Evolutionary conservation across 2,329 filamentous ascomycete genomes (phyloP).

Genomic region (Verticillium isaacii): DNA sequence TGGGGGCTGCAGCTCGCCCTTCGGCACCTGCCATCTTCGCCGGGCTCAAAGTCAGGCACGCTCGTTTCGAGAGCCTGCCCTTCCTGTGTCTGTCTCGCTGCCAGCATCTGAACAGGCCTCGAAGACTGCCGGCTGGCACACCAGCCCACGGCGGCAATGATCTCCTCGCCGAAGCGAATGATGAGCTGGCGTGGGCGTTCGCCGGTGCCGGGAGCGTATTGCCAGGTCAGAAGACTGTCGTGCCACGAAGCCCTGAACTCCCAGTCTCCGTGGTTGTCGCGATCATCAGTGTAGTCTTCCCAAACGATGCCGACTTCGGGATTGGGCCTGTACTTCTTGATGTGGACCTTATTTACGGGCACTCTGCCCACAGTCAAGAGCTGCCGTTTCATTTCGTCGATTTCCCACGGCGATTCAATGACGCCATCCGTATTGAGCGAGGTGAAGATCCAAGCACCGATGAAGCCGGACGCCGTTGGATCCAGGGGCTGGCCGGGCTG

Average conservation of each 20-base stretch:
- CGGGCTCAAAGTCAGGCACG: background rate
- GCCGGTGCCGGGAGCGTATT: conserved; percentile 6
- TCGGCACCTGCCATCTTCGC: background rate
- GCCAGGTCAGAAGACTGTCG: conserved; percentile 7
- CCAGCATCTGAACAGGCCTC: background rate
- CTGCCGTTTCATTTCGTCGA: background rate
- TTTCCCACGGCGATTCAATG: background rate
- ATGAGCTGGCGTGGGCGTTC: conserved; percentile 4
- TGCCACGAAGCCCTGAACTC: conserved; percentile 1
- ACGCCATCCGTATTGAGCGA: background rate
- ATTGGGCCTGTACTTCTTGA: background rate
- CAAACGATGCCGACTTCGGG: background rate
- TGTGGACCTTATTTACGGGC: background rate
- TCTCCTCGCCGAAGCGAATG: conserved; percentile 8
- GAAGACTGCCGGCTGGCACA: conserved; percentile 3
- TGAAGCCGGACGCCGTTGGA: conserved; percentile 3
- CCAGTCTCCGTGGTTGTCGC: conserved; percentile 1
- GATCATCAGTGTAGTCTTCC: background rate
- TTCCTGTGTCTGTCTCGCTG: background rate
- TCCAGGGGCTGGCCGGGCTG: background rate
- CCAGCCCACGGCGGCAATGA: conserved; percentile 21
- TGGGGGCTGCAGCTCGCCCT: background rate
- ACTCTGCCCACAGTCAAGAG: background rate
- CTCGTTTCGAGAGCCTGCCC: background rate
- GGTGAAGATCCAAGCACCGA: conserved; percentile 2